These are phyloP conservation scores for Guadua angustifolia DNA, from an alignment of 176 grass and related monocot genomes.

Conservation along the genomic window DNA sequence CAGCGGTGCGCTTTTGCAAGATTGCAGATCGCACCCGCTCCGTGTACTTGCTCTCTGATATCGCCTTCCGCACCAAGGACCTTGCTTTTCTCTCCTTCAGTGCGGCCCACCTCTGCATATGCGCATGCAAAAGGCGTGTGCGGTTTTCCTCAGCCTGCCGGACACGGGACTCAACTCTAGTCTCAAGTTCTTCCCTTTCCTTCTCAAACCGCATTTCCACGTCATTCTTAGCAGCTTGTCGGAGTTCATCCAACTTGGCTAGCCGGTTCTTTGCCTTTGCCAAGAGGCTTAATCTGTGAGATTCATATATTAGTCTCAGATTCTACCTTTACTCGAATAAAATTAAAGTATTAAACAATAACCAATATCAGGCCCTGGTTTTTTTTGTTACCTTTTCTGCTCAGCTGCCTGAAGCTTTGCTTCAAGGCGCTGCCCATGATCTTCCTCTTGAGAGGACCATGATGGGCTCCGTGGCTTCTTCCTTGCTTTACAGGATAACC, in stretches of 20 bases:
- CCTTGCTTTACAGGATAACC: conserved; percentile 92
- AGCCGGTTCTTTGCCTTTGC: conserved; percentile 75
- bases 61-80: conserved; percentile 65
- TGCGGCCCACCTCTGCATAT: conserved; percentile 70
- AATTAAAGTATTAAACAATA: not conserved
- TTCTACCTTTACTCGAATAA: not conserved
- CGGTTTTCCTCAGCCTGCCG: conserved; percentile 91
- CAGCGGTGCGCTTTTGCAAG: conserved; percentile 70
- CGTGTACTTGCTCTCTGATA: conserved; percentile 71
- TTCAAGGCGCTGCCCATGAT: conserved; percentile 82
- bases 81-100: conserved; percentile 77
- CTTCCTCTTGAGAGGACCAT: conserved; percentile 97
- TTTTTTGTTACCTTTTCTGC: conserved; percentile 70
- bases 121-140: conserved; percentile 62
- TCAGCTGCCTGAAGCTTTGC: conserved; percentile 93
- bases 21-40: conserved; percentile 84
- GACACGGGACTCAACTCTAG: conserved; percentile 83
- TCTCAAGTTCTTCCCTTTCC: conserved; percentile 86
- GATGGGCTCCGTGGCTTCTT: conserved; percentile 91
- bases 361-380: not conserved
- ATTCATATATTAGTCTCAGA: conserved; percentile 13
- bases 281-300: conserved; percentile 71
- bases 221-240: conserved; percentile 82
- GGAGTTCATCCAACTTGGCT: conserved; percentile 80
- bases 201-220: conserved; percentile 87